These are phyloP conservation scores for Sclerotinia borealis DNA, from an alignment of 2,329 filamentous ascomycete genomes.

Conservation along the genomic window DNA sequence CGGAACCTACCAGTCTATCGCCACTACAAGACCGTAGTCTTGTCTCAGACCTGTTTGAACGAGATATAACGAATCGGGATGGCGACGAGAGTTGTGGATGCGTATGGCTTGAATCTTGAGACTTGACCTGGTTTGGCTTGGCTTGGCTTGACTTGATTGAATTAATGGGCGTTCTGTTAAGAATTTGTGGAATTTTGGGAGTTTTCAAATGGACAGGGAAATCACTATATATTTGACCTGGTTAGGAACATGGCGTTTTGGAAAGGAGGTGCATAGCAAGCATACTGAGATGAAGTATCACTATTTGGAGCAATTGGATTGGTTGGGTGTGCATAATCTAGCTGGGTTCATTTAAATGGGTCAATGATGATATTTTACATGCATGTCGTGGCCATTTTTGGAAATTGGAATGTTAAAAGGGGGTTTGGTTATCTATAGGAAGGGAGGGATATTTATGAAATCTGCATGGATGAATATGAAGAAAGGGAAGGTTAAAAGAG, in stretches of 20 bases:
- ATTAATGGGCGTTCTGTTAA: not conserved
- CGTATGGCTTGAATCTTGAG: slow-evolving; percentile 15
- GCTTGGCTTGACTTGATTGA: not conserved
- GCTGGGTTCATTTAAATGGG: not conserved
- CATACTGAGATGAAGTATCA: not conserved
- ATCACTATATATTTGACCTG: not conserved
- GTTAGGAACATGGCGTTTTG: not conserved
- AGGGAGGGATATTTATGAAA: not conserved
- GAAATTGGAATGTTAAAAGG: not conserved
- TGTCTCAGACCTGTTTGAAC: not conserved
- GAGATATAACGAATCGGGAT: not conserved
- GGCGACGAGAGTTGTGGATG: slow-evolving; percentile 12
- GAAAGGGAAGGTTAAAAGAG: not conserved
- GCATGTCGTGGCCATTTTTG: not conserved
- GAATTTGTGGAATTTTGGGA: not conserved
- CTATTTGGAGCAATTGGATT: not conserved
- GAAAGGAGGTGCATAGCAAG: slow-evolving; percentile 5
- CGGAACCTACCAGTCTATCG: slow-evolving; percentile 19
- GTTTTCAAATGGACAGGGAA: not conserved
- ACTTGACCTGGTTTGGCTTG: not conserved
- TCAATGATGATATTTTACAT: not conserved
- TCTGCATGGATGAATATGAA: not conserved
- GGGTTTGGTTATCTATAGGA: not conserved
- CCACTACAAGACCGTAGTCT: slow-evolving; percentile 12
- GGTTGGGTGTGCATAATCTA: not conserved